A percentile compares a stretch with the other conserved stretches of the same genome.
Conservation (phyloP, 805 yeast genomes). For the Wickerhamomyces rabaulensis region DNA sequence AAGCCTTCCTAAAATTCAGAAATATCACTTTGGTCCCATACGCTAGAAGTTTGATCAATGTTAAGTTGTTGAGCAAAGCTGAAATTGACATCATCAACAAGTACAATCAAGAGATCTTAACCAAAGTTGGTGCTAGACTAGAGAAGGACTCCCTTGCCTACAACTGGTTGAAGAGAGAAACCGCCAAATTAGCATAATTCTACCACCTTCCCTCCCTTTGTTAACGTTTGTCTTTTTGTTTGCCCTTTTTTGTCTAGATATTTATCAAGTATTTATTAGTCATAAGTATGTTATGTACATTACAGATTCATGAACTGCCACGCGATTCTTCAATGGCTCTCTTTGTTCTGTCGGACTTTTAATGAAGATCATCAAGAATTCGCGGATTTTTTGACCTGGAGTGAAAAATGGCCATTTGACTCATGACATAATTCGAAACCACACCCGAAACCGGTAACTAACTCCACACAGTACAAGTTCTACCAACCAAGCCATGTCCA, state of each 20-base stretch:
- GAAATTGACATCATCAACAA: conserved; percentile 67
- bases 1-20: conserved; percentile 63
- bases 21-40: conserved; percentile 85
- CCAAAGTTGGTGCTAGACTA: conserved; percentile 43
- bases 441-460: not conserved
- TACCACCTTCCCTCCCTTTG: too few species aligned
- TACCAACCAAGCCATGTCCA: conserved; percentile 27
- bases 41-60: conserved; percentile 70
- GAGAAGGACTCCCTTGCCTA: conserved; percentile 55
- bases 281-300: not conserved
- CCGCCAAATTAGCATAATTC: conserved; percentile 6
- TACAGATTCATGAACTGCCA: not conserved
- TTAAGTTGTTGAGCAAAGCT: conserved; percentile 43
- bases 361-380: not conserved
- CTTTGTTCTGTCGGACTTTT: too few species aligned
- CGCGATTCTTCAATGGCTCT: too few species aligned
- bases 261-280: not conserved
- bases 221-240: not conserved
- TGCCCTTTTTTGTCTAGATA: not conserved
- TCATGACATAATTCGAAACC: not conserved
- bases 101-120: conserved; percentile 58
- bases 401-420: not conserved
- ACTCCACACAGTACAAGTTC: not conserved
- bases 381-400: not conserved
- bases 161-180: conserved; percentile 68